Conservation (phyloP, 331 rosid species). For the Pyracantha coccinea region DNA sequence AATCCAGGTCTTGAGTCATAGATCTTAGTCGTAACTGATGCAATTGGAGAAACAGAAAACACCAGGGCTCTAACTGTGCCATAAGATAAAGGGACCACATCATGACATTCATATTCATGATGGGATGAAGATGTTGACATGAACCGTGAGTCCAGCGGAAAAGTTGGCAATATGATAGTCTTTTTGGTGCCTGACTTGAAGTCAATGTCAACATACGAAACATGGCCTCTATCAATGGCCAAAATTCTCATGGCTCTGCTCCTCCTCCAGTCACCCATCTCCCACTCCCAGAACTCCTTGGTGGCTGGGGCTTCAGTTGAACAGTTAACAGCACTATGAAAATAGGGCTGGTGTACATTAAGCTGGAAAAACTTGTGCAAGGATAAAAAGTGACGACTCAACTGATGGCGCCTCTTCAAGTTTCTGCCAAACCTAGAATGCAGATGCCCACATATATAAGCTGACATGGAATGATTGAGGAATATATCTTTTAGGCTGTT, state of each 20-base stretch:
- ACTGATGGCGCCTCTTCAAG: slow-evolving; percentile 80
- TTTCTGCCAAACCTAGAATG: slow-evolving; percentile 76
- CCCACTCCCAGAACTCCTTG: slow-evolving; percentile 97
- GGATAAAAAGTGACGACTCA: slow-evolving; percentile 28
- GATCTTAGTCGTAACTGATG: slow-evolving; percentile 57
- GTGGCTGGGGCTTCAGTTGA: slow-evolving; percentile 33
- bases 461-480: slow-evolving; percentile 75
- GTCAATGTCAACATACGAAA: slow-evolving; percentile 74
- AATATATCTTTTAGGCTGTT: slow-evolving; percentile 65
- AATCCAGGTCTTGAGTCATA: slow-evolving; percentile 57
- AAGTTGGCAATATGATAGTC: slow-evolving; percentile 72
- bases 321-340: slow-evolving; percentile 43
- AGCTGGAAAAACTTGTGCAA: slow-evolving; percentile 48
- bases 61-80: slow-evolving; percentile 70
- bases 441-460: slow-evolving; percentile 93
- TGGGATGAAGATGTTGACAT: slow-evolving; percentile 50
- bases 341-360: slow-evolving; percentile 47
- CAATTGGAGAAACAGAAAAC: slow-evolving; percentile 58
- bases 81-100: slow-evolving; percentile 31
- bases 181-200: slow-evolving; percentile 42
- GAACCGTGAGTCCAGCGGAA: slow-evolving; percentile 85
- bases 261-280: slow-evolving; percentile 98
- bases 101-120: slow-evolving; percentile 53
- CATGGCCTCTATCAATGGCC: slow-evolving; percentile 77
- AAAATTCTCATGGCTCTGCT: slow-evolving; percentile 67